Evolutionary conservation across 1,284 basidiomycete species (phyloP).

Genomic region (Anthracocystis panici-leucophaei): DNA sequence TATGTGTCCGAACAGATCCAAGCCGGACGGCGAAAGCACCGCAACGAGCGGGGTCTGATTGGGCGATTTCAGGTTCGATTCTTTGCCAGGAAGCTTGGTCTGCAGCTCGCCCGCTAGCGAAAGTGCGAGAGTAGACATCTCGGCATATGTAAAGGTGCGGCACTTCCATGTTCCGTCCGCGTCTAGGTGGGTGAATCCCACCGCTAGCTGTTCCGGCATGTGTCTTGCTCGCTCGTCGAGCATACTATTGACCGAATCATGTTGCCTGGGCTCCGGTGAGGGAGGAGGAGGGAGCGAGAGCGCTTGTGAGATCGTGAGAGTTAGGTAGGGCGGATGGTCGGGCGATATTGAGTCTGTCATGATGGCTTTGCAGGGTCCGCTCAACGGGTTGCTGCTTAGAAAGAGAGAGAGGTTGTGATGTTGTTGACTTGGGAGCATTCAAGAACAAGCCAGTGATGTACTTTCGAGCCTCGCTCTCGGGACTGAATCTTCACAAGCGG

Average conservation of each 20-base stretch:
- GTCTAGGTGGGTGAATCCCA: slow-evolving; percentile 66
- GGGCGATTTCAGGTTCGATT: slow-evolving; percentile 17
- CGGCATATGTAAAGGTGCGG: slow-evolving; percentile 57
- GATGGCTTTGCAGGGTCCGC: neutral
- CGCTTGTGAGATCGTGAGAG: slow-evolving; percentile 47
- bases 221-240: slow-evolving; percentile 67
- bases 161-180: slow-evolving; percentile 50
- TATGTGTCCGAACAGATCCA: slow-evolving; percentile 70
- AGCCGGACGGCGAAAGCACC: slow-evolving; percentile 69
- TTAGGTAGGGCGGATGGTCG: slow-evolving; percentile 40
- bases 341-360: slow-evolving; percentile 28
- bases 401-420: neutral
- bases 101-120: slow-evolving; percentile 23
- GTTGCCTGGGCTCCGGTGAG: slow-evolving; percentile 64
- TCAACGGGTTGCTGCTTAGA: neutral
- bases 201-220: slow-evolving; percentile 66
- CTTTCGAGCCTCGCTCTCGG: too few species aligned
- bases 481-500: neutral
- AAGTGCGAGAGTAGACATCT: slow-evolving; percentile 12
- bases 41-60: slow-evolving; percentile 60
- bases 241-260: slow-evolving; percentile 67
- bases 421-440: too few species aligned
- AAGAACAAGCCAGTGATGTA: too few species aligned
- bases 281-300: slow-evolving; percentile 43
- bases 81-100: neutral